These are phyloP conservation scores for Leccinum rimulosum DNA, from an alignment of 768 basidiomycete genomes.

Conservation along the genomic window DNA sequence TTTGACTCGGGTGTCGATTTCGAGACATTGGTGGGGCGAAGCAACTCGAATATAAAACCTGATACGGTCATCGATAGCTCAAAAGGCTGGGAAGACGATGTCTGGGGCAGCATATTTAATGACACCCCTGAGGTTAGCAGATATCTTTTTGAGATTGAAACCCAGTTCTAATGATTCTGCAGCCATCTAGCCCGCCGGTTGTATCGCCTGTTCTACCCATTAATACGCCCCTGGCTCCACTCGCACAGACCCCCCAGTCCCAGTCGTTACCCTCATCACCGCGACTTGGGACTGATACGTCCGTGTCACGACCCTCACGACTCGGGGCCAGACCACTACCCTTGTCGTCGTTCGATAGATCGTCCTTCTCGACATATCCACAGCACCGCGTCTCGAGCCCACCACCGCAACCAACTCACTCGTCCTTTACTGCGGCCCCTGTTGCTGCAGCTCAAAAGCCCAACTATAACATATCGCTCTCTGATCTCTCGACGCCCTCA, in stretches of 20 bases:
- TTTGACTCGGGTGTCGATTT: constrained; percentile 71
- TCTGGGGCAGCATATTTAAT: constrained; percentile 79
- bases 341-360: constrained; percentile 34
- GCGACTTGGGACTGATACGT: constrained; percentile 30
- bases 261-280: constrained; percentile 43
- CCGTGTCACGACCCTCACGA: constrained; percentile 35
- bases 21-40: constrained; percentile 76
- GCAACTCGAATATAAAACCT: constrained; percentile 45
- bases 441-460: constrained; percentile 36
- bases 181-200: constrained; percentile 19
- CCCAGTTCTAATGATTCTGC: constrained; percentile 4
- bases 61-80: constrained; percentile 38
- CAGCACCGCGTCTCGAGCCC: constrained; percentile 23
- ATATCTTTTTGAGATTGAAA: not conserved
- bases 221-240: constrained; percentile 14
- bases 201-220: constrained; percentile 13
- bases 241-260: constrained; percentile 17
- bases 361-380: constrained; percentile 25
- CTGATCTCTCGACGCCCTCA: constrained; percentile 27
- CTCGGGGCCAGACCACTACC: constrained; percentile 39
- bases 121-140: constrained; percentile 32
- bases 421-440: constrained; percentile 11
- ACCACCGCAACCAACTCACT: constrained; percentile 16
- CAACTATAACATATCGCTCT: constrained; percentile 57
- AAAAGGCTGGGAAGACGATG: constrained; percentile 74